Conservation (phyloP, 768 basidiomycete genomes). For the Amanita pseudoporphyria region DNA sequence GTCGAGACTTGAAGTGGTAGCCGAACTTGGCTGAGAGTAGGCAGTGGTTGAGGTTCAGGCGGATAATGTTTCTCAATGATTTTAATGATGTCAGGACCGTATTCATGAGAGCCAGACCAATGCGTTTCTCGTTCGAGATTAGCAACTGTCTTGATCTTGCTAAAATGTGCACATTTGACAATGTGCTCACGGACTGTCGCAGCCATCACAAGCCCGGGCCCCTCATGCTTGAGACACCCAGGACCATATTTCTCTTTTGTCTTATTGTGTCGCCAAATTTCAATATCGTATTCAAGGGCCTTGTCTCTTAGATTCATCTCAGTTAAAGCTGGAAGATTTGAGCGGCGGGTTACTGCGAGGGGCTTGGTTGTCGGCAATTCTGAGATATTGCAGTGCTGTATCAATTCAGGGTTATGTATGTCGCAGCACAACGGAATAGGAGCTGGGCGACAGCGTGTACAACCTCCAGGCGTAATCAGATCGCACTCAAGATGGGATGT, state of each 20-base stretch:
- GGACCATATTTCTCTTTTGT: neutral
- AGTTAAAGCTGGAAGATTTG: neutral
- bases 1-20: neutral
- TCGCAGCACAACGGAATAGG: slow-evolving; percentile 11
- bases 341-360: neutral
- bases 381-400: neutral
- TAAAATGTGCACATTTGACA: neutral
- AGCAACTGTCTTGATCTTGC: neutral
- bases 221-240: neutral
- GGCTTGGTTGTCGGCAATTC: neutral
- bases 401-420: slow-evolving; percentile 22
- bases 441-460: neutral
- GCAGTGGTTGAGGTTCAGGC: neutral
- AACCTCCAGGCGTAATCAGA: neutral
- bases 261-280: neutral
- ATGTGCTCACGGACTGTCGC: neutral
- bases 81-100: neutral
- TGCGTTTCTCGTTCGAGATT: neutral
- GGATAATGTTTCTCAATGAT: neutral
- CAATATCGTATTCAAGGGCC: neutral
- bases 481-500: neutral
- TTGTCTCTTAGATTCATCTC: neutral
- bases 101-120: neutral
- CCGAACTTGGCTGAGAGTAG: neutral
- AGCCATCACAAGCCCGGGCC: neutral